Percentiles rank a stretch among this genome's conserved stretches.
phyloP scores from a whole-genome alignment of 768 basidiomycete species.

The Trametes sanguinea region DNA sequence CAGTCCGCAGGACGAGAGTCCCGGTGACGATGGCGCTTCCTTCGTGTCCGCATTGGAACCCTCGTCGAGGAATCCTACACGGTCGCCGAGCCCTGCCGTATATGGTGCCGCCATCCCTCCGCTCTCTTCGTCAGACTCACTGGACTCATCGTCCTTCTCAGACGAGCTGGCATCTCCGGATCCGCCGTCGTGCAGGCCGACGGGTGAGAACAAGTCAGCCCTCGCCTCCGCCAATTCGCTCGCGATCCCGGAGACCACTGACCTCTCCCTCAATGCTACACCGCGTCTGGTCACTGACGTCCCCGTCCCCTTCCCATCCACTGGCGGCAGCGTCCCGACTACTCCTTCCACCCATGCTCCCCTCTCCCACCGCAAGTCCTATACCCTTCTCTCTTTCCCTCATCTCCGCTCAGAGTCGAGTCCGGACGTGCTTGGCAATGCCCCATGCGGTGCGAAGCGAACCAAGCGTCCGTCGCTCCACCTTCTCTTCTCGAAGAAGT shows the following conservation, averaged over 20 bases:
- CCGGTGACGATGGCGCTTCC: constrained; percentile 29
- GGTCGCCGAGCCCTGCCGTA: constrained; percentile 39
- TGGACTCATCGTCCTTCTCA: constrained; percentile 56
- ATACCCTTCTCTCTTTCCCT: constrained; percentile 34
- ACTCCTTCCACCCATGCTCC: constrained; percentile 35
- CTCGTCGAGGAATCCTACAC: constrained; percentile 31
- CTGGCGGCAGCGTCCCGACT: constrained; percentile 34
- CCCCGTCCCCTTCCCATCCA: constrained; percentile 49
- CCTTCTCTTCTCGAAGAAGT: constrained; percentile 67
- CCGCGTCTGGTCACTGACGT: constrained; percentile 17
- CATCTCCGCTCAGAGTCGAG: constrained; percentile 33
- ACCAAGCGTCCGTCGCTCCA: constrained; percentile 71
- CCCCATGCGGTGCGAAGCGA: constrained; percentile 29
- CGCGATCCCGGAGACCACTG: constrained; percentile 14
- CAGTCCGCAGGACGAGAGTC: constrained; percentile 9
- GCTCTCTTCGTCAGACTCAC: constrained; percentile 57
- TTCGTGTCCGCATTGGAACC: constrained; percentile 36
- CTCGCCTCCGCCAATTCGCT: constrained; percentile 18
- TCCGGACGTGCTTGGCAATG: constrained; percentile 5
- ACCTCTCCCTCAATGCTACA: neutral
- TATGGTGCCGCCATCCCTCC: constrained; percentile 44
- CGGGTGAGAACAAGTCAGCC: constrained; percentile 9
- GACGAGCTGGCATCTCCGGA: constrained; percentile 34
- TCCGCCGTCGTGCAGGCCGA: constrained; percentile 5
- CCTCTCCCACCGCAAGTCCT: constrained; percentile 40